phyloP scores from a whole-genome alignment of 371 early-diverging fungal species.

The Actinomortierella wolfii region DNA sequence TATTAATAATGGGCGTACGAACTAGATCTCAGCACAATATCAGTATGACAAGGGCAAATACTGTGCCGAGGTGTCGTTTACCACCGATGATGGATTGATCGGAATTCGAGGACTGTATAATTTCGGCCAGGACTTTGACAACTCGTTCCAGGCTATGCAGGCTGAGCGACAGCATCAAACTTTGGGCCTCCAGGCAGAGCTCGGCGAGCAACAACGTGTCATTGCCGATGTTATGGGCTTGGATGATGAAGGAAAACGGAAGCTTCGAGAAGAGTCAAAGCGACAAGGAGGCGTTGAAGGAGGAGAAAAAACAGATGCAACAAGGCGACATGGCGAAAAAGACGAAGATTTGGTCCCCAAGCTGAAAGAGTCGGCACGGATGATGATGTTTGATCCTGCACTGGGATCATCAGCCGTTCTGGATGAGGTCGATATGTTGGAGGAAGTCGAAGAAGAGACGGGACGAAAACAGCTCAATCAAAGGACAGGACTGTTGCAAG shows the following conservation, averaged over 20 bases:
- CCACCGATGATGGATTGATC: constrained; percentile 76
- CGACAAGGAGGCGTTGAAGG: not conserved
- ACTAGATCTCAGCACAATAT: constrained; percentile 73
- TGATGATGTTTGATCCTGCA: too few species aligned
- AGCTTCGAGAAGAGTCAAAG: not conserved
- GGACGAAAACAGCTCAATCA: too few species aligned
- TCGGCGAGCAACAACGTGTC: not conserved
- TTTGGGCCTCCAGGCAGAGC: constrained; percentile 13
- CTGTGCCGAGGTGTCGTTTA: constrained; percentile 79
- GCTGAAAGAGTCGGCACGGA: too few species aligned
- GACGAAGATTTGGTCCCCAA: not conserved
- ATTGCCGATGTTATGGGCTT: not conserved
- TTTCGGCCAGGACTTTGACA: constrained; percentile 57
- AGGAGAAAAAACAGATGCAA: not conserved
- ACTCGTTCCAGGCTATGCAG: constrained; percentile 25
- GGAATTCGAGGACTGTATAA: constrained; percentile 81
- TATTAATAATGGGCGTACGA: constrained; percentile 1
- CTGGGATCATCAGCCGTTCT: too few species aligned
- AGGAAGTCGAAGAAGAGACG: too few species aligned
- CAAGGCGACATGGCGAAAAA: constrained; percentile 7
- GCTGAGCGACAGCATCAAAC: constrained; percentile 20
- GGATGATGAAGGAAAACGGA: not conserved
- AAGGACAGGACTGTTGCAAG: constrained; percentile 2
- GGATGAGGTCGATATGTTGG: too few species aligned
- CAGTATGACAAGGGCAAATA: constrained; percentile 75